phyloP scores from a whole-genome alignment of 108 stramenopile genomes.

The Skeletonema tropicum region DNA sequence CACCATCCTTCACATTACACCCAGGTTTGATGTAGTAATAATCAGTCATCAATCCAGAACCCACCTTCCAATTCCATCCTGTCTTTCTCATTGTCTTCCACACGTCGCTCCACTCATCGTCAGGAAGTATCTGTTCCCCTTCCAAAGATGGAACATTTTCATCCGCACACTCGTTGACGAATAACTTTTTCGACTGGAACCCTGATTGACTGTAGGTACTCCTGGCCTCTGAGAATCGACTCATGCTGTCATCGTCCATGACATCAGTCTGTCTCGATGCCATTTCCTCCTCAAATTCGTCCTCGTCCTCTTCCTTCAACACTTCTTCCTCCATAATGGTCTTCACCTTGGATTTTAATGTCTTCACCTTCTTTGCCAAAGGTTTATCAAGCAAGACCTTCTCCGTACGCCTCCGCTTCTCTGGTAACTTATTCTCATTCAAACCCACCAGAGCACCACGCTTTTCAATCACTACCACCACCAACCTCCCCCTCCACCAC shows the following conservation, averaged over 20 bases:
- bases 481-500: background rate
- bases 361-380: constrained; percentile 5
- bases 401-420: background rate
- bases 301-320: background rate
- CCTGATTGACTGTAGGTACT: constrained; percentile 20
- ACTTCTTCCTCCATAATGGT: background rate
- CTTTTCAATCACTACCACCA: background rate
- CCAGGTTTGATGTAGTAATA: constrained; percentile 15
- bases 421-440: background rate
- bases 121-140: constrained; percentile 14
- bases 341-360: background rate
- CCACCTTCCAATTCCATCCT: constrained; percentile 9
- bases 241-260: constrained; percentile 8
- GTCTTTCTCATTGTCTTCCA: constrained; percentile 13
- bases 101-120: constrained; percentile 5
- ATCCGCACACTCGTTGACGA: constrained; percentile 23
- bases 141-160: constrained; percentile 18
- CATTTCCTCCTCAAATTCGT: background rate
- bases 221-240: constrained; percentile 5
- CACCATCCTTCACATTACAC: constrained; percentile 7
- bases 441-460: background rate
- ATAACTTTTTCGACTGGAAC: constrained; percentile 19
- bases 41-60: constrained; percentile 2
- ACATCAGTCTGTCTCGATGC: background rate
- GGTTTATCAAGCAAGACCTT: background rate